Base-by-base conservation (phyloP, 2,329 filamentous ascomycete genomes). In the Penicillium sp. region DNA sequence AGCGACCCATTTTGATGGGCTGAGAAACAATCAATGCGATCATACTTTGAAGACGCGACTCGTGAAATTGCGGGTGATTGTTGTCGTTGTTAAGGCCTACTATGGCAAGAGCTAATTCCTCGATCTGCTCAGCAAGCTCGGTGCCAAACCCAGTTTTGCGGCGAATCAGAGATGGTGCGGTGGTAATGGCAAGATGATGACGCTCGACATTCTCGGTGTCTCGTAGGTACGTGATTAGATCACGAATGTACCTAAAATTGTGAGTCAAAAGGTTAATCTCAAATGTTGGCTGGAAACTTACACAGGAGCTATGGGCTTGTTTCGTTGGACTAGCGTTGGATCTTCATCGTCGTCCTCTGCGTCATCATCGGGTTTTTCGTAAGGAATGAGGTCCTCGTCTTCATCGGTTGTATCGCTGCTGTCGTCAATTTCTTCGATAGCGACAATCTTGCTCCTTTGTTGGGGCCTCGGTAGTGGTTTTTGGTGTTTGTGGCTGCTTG, bases 301-400 rank as follows among this genome's bases (percentile, higher is more conserved):
- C 66, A 99, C 91, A 1, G 94, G 94, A 0, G 91, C 83, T 51
- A 84, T 88, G 18, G 88, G 84, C 62, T 94, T 97, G 70, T 94
- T 86, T 12, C 92, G 83, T 51, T 89, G 87, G 41, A 97, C 82
- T 15, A 96, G 77, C 0, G 91, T 96, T 4, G 94, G 87, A 62
- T 99, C 95, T 30, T 97, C 92, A 51, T 97, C 91, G 0, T 91
- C 93, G 67, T 99, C 94, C 67, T 95, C 90, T 0, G 85, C 82
- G 60, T 99, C 94, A 1, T 89, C 91, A 64, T 91, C 90, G 0
- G 90, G 90, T 68, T 96, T 97, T 12, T 84, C 83, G 61, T 97
- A 96, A 1, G 90, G 83, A 2, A 84, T 77, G 1, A 97, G 76
- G 53, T 89, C 88, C 13, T 87, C 84, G 26, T 85, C 80, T 75